Evolutionary conservation across 2,329 filamentous ascomycete species (phyloP), one percentile per base, ranked within the genome.

Genomic region (Apiospora arundinis): DNA sequence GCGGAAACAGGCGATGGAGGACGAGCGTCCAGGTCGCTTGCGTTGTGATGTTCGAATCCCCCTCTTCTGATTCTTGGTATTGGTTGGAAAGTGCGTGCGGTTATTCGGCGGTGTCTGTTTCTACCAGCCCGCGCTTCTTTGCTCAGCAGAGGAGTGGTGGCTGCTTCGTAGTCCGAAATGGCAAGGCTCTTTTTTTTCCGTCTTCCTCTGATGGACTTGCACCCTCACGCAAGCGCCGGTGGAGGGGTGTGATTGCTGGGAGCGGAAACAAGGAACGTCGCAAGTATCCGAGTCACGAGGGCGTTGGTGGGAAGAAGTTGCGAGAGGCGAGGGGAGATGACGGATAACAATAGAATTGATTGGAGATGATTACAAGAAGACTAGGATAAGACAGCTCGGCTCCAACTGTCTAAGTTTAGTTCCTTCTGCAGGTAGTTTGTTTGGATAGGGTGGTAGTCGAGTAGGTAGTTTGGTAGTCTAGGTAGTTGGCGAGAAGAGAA

Each of bases 241-340:
- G 56, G 56, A 63, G 56, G 56, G 56, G 56, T 37, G 32, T 11
- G 32, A 40, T n/a, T 9, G 56, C 37, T 32, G 14, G 37, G 28
- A 40, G 44, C 66, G 66, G 66, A 68, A 68, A 68, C 66, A 48
- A 68, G 44, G 44, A 44, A 68, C 44, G 66, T 68, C 66, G 66
- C 66, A 68, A 44, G n/a, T 32, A 48, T 37, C 66, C 44, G 66
- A 45, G 32, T 45, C 44, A 45, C 44, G 66, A 37, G 46, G 23
- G 21, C 48, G 66, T 67, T 37, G 66, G 23, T 48, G 66, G 52
- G 52, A 63, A n/a, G 28, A 60, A 63, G 56, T 63, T 63, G 56
- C n/a, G 56, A 63, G 56, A 32, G 56, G 32, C 48, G 56, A 63
- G 56, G 56, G 56, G 56, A 63, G 56, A 63, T 63, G 56, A 63